Percentiles rank a stretch among this genome's conserved stretches.
Conservation (phyloP, 345 rosid genomes). For the Lenwebbia sp. region DNA sequence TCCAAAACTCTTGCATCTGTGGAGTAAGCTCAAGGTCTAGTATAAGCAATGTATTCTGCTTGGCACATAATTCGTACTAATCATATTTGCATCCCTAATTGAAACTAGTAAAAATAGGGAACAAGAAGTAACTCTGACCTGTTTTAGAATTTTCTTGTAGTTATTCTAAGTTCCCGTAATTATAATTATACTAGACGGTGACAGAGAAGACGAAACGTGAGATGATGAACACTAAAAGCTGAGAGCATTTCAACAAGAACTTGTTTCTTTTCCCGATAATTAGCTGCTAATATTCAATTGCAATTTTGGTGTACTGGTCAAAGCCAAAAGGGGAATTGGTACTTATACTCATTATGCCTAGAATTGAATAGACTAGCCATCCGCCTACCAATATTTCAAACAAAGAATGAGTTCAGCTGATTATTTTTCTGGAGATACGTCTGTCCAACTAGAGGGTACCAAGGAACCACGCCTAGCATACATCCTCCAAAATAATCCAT, state of each 20-base stretch:
- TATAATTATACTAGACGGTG: neutral
- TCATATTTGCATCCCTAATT: neutral
- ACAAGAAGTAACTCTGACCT: neutral
- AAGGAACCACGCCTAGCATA: neutral
- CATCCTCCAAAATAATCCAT: neutral
- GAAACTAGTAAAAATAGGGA: neutral
- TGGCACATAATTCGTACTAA: neutral
- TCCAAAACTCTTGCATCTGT: constrained; percentile 52
- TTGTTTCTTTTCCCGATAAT: neutral
- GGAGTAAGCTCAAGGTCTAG: neutral
- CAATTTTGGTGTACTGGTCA: neutral
- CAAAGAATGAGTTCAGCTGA: neutral
- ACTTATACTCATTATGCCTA: neutral
- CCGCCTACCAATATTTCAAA: neutral
- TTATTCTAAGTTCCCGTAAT: neutral
- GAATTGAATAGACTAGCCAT: neutral
- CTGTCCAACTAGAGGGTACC: neutral
- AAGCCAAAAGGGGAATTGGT: neutral
- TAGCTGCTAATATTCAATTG: neutral
- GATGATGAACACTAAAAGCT: neutral
- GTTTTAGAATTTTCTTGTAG: neutral
- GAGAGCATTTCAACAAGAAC: neutral
- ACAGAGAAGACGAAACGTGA: neutral
- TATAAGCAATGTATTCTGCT: neutral
- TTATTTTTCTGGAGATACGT: neutral